A percentile compares a stretch with the other conserved stretches of the same genome.
Evolutionary conservation across 331 rosid genomes (phyloP).

Genomic region (Rhamnella rubrinervis): DNA sequence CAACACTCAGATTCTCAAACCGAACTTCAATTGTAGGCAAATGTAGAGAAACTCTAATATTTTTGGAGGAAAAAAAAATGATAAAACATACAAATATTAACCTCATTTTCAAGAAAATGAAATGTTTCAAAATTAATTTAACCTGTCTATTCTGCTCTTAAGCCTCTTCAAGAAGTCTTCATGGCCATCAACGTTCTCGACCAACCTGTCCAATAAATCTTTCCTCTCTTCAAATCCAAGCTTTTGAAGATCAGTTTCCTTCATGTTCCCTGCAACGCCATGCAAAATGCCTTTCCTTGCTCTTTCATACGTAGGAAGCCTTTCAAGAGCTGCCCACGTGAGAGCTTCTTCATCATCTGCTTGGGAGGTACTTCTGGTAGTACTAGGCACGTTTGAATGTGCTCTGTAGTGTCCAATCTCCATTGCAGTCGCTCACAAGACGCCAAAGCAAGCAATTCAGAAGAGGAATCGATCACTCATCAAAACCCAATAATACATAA

Average conservation of each 20-base stretch:
- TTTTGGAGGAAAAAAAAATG: neutral
- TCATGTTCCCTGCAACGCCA: conserved; percentile 24
- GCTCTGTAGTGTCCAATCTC: neutral
- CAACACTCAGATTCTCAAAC: conserved; percentile 37
- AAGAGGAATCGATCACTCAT: no score
- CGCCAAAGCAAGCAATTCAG: no score
- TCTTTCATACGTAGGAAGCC: conserved; percentile 35
- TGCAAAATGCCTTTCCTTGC: conserved; percentile 34
- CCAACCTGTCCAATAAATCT: conserved; percentile 27
- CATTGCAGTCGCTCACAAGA: neutral
- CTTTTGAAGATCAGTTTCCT: conserved; percentile 36
- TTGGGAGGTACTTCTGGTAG: neutral
- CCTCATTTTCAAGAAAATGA: neutral
- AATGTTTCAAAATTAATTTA: neutral
- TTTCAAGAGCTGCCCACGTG: conserved; percentile 38
- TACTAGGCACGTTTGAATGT: neutral
- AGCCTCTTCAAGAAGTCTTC: conserved; percentile 35
- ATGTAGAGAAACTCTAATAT: conserved; percentile 26
- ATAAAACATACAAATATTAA: neutral
- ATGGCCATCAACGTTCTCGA: conserved; percentile 25
- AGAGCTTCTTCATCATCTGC: conserved; percentile 30
- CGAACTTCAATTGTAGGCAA: conserved; percentile 43
- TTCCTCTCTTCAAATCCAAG: conserved; percentile 33
- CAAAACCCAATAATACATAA: no score
- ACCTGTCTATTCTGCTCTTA: conserved; percentile 41